Evolutionary conservation across 352 stramenopile species (phyloP).

Genomic region (Pythium dissimile): DNA sequence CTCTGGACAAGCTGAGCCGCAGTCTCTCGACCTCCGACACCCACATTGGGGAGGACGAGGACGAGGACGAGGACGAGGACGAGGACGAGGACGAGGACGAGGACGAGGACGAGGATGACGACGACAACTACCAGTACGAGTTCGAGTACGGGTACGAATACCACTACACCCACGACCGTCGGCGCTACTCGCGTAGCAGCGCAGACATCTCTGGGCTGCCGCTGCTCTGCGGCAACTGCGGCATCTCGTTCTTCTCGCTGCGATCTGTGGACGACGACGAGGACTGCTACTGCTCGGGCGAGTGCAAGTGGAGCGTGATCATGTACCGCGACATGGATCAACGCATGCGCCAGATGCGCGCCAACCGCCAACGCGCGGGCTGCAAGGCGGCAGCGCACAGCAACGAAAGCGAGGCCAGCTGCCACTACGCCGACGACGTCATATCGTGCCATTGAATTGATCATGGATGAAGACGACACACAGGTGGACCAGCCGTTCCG

Average conservation of each 20-base stretch:
- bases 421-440: constrained; percentile 27
- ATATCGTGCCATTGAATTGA: constrained; percentile 30
- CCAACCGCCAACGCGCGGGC: not conserved
- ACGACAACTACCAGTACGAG: not conserved
- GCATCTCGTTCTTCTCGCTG: constrained; percentile 79
- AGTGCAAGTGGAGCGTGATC: constrained; percentile 89
- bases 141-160: constrained; percentile 11
- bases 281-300: constrained; percentile 81
- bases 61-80: constrained; percentile 6
- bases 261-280: constrained; percentile 57
- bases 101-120: constrained; percentile 1
- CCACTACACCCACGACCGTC: constrained; percentile 13
- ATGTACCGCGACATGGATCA: constrained; percentile 82
- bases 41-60: constrained; percentile 8
- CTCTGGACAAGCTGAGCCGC: constrained; percentile 3
- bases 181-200: constrained; percentile 5
- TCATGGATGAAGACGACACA: not conserved
- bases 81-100: constrained; percentile 4
- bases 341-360: constrained; percentile 50
- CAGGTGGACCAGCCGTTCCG: not conserved
- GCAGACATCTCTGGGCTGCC: constrained; percentile 57
- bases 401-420: constrained; percentile 6
- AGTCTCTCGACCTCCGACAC: constrained; percentile 15
- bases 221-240: constrained; percentile 79
- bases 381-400: not conserved